Evolutionary conservation across 805 yeast species (phyloP).

Genomic region (Lachancea quebecensis): DNA sequence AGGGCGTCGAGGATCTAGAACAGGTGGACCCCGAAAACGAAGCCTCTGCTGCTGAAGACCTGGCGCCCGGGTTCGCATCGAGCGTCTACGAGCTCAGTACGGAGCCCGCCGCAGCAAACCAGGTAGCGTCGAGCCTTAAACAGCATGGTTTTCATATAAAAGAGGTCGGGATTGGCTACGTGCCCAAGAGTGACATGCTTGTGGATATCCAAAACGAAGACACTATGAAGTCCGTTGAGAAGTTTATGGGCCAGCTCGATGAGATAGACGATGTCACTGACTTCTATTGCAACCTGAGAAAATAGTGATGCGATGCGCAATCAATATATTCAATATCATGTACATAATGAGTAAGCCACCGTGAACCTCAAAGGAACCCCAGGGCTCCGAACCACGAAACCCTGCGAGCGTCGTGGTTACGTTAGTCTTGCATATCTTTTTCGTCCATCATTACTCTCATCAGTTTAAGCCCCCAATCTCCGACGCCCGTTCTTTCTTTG

Average conservation of each 20-base stretch:
- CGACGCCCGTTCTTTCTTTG: neutral
- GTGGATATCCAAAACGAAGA: constrained; percentile 51
- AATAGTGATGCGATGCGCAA: neutral
- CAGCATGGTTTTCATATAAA: constrained; percentile 45
- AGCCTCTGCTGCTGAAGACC: constrained; percentile 9
- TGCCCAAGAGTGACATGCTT: constrained; percentile 54
- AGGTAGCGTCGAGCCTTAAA: constrained; percentile 52
- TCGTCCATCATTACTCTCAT: neutral
- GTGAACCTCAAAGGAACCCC: too few relatives aligned
- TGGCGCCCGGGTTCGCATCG: constrained; percentile 16
- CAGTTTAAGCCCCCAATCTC: neutral
- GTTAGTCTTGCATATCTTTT: too few relatives aligned
- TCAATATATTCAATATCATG: too few relatives aligned
- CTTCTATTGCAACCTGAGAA: constrained; percentile 60
- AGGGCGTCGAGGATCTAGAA: constrained; percentile 73
- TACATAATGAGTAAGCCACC: too few relatives aligned
- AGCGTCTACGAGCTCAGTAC: constrained; percentile 46
- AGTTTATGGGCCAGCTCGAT: constrained; percentile 55
- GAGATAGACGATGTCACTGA: constrained; percentile 81
- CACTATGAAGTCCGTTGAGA: constrained; percentile 43
- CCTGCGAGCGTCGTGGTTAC: too few relatives aligned
- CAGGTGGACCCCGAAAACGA: constrained; percentile 35
- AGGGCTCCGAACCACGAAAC: too few relatives aligned
- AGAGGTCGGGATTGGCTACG: constrained; percentile 65
- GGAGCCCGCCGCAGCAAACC: constrained; percentile 56